phyloP scores from a whole-genome alignment of 768 basidiomycete species.

The Leccinum sublutescens region DNA sequence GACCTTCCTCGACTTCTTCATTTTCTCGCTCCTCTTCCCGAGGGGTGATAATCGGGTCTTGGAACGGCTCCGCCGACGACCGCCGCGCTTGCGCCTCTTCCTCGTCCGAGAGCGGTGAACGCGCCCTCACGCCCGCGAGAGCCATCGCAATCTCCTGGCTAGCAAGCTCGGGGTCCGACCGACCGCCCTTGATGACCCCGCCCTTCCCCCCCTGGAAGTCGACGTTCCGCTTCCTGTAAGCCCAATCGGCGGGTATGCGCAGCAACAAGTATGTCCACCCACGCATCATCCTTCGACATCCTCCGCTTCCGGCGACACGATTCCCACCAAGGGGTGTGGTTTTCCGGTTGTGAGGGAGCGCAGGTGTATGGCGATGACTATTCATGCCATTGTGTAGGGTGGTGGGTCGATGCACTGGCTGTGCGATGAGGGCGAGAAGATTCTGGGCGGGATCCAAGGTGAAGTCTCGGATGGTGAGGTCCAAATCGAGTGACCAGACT shows the following conservation, averaged over 20 bases:
- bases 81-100: constrained; percentile 34
- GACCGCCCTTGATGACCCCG: constrained; percentile 33
- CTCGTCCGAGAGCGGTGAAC: constrained; percentile 39
- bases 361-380: constrained; percentile 39
- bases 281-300: constrained; percentile 65
- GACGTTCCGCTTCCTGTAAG: constrained; percentile 51
- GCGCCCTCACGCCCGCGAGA: constrained; percentile 52
- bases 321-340: constrained; percentile 40
- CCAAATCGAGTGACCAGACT: constrained; percentile 42
- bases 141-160: constrained; percentile 73
- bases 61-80: constrained; percentile 12
- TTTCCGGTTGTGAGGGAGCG: constrained; percentile 44
- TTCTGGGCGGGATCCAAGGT: constrained; percentile 67
- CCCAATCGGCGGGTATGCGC: constrained; percentile 49
- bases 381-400: constrained; percentile 8
- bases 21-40: constrained; percentile 9
- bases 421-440: constrained; percentile 52
- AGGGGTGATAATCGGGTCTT: background rate
- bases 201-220: constrained; percentile 28
- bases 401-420: constrained; percentile 24
- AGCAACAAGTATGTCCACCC: constrained; percentile 85
- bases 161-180: constrained; percentile 66
- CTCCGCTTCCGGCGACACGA: constrained; percentile 30
- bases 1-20: constrained; percentile 30
- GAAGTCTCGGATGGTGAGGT: constrained; percentile 50